phyloP scores from a whole-genome alignment of 2,329 filamentous ascomycete species.

The Didymella pomorum region DNA sequence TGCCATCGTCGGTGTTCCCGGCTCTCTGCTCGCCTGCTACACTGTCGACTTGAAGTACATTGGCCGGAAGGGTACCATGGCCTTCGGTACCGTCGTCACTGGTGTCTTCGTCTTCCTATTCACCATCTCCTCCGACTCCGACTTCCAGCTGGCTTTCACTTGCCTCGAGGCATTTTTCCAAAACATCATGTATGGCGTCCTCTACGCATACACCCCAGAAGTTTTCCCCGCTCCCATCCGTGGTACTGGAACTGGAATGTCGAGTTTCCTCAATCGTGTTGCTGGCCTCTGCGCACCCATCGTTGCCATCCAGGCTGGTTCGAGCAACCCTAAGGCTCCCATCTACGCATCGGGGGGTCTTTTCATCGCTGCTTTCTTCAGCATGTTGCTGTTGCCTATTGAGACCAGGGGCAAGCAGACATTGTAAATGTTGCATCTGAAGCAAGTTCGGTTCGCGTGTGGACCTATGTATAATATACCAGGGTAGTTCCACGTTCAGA shows the following conservation, averaged over 20 bases:
- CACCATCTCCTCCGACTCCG: slow-evolving; percentile 63
- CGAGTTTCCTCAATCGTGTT: slow-evolving; percentile 73
- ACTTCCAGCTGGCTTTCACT: slow-evolving; percentile 69
- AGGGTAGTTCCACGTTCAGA: neutral
- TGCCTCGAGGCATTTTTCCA: slow-evolving; percentile 75
- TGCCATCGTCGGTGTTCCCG: slow-evolving; percentile 77
- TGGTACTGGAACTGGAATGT: slow-evolving; percentile 75
- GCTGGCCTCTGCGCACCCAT: slow-evolving; percentile 74
- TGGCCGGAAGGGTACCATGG: slow-evolving; percentile 77
- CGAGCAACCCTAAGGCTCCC: slow-evolving; percentile 50
- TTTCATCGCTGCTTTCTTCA: slow-evolving; percentile 55
- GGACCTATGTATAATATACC: neutral
- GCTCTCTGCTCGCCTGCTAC: slow-evolving; percentile 76
- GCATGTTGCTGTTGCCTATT: slow-evolving; percentile 54
- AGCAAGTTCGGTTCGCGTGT: neutral
- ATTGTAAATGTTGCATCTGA: slow-evolving; percentile 37
- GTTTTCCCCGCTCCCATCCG: slow-evolving; percentile 76
- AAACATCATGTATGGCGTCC: slow-evolving; percentile 67
- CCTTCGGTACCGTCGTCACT: slow-evolving; percentile 70
- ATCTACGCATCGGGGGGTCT: slow-evolving; percentile 55
- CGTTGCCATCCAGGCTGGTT: slow-evolving; percentile 61
- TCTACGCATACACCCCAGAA: slow-evolving; percentile 80
- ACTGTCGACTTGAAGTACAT: slow-evolving; percentile 75
- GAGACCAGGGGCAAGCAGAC: slow-evolving; percentile 55
- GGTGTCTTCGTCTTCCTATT: slow-evolving; percentile 75